Percentiles rank a stretch among this genome's conserved stretches.
Conservation (phyloP, 1,139 yeast genomes). For the Kluyveromyces marxianus region DNA sequence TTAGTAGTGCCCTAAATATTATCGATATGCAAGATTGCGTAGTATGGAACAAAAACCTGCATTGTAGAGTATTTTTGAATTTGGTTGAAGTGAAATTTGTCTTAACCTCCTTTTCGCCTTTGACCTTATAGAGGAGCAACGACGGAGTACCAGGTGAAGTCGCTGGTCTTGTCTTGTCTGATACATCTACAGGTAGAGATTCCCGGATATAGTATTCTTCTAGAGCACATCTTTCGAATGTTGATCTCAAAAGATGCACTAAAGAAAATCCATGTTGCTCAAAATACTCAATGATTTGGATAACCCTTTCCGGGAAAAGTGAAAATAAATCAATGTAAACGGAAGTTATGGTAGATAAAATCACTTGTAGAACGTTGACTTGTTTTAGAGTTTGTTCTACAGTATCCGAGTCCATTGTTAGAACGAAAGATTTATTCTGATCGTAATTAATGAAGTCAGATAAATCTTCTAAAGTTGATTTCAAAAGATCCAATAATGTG, state of each 20-base stretch:
- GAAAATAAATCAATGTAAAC: slow-evolving; percentile 47
- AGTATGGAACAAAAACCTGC: slow-evolving; percentile 44
- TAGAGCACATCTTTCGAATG: slow-evolving; percentile 43
- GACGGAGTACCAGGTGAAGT: slow-evolving; percentile 32
- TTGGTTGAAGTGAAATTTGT: slow-evolving; percentile 43
- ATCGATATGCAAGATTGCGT: slow-evolving; percentile 42
- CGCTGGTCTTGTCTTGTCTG: slow-evolving; percentile 36
- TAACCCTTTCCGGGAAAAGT: slow-evolving; percentile 42
- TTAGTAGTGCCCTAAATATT: slow-evolving; percentile 28
- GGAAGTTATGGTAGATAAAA: slow-evolving; percentile 44
- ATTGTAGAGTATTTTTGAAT: slow-evolving; percentile 52
- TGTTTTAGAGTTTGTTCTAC: slow-evolving; percentile 29
- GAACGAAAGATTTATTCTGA: slow-evolving; percentile 32
- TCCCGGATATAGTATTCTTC: slow-evolving; percentile 52
- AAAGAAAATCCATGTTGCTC: slow-evolving; percentile 33
- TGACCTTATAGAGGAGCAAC: slow-evolving; percentile 27
- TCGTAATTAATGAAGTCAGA: slow-evolving; percentile 32
- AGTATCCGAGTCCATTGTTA: slow-evolving; percentile 23
- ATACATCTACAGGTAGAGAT: slow-evolving; percentile 41
- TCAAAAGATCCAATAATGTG: slow-evolving; percentile 30
- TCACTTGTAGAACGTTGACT: slow-evolving; percentile 34
- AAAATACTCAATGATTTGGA: slow-evolving; percentile 41
- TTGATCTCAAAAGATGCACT: slow-evolving; percentile 35
- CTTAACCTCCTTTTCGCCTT: slow-evolving; percentile 28
- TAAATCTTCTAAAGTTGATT: slow-evolving; percentile 30